Percentiles rank a stretch among this genome's conserved stretches.
These are phyloP conservation scores for Avena eriantha DNA, from an alignment of 176 grass and related monocot genomes.

Conservation along the genomic window DNA sequence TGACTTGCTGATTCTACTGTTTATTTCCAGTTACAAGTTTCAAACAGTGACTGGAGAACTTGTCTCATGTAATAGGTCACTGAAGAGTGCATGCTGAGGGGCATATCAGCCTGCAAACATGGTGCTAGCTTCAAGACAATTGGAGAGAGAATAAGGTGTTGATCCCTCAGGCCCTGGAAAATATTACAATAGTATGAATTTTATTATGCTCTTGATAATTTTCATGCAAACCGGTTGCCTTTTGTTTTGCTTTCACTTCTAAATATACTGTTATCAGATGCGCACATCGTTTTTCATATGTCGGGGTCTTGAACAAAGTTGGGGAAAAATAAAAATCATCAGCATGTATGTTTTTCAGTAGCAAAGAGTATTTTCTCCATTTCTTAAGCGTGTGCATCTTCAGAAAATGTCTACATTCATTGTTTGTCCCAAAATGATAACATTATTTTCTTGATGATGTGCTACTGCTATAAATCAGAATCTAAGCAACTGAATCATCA, in stretches of 20 bases:
- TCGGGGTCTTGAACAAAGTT: neutral
- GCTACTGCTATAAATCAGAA: neutral
- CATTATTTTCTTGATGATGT: neutral
- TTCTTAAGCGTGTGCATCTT: neutral
- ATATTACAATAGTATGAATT: neutral
- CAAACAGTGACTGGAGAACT: neutral
- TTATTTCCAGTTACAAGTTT: neutral
- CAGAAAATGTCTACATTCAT: neutral
- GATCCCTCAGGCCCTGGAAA: neutral
- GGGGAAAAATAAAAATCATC: neutral
- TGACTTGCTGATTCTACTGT: constrained; percentile 6
- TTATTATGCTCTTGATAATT: neutral
- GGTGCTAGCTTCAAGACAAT: constrained; percentile 77
- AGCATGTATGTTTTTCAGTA: neutral
- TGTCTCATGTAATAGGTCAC: constrained; percentile 64
- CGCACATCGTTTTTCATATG: neutral
- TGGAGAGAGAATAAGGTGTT: constrained; percentile 82
- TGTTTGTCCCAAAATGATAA: neutral
- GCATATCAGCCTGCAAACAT: constrained; percentile 84
- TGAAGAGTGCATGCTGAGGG: constrained; percentile 85
- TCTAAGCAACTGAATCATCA: neutral
- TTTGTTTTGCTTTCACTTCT: neutral
- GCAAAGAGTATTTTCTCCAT: neutral
- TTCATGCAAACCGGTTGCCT: neutral
- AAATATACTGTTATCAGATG: neutral